Conservation (phyloP, 2,329 filamentous ascomycete species). For the Chaetomiaceae sp. region DNA sequence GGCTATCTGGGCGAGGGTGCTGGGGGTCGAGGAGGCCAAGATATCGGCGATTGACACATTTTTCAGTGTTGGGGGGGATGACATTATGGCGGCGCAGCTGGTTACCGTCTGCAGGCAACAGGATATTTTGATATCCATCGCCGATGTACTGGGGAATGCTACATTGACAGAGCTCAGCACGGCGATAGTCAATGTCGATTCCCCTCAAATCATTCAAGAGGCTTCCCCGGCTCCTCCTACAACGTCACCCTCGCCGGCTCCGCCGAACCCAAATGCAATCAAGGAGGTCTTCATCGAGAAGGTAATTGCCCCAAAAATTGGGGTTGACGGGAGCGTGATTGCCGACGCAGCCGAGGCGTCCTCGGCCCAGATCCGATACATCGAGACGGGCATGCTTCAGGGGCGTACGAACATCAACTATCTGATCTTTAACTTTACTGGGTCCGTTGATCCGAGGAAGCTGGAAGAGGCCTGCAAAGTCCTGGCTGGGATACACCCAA, state of each 20-base stretch:
- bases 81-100: constrained; percentile 41
- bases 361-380: constrained; percentile 43
- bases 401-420: constrained; percentile 44
- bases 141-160: constrained; percentile 39
- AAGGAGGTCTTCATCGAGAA: constrained; percentile 38
- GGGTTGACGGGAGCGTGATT: constrained; percentile 40
- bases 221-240: constrained; percentile 9
- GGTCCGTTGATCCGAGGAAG: constrained; percentile 38
- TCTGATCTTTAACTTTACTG: constrained; percentile 46
- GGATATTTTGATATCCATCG: constrained; percentile 39
- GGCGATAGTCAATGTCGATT: constrained; percentile 27
- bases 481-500: constrained; percentile 43
- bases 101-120: constrained; percentile 42
- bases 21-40: constrained; percentile 36
- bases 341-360: constrained; percentile 48
- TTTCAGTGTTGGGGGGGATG: constrained; percentile 44
- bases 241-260: constrained; percentile 9
- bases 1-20: constrained; percentile 43
- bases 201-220: constrained; percentile 9
- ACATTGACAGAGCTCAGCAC: constrained; percentile 45
- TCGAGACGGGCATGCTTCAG: constrained; percentile 46
- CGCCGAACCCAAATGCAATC: constrained; percentile 19
- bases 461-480: constrained; percentile 45
- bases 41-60: constrained; percentile 45
- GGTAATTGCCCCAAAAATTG: constrained; percentile 41